Evolutionary conservation across 2,329 filamentous ascomycete genomes (phyloP), one percentile per base, ranked within the genome.

Genomic region (Cercospora sp.): DNA sequence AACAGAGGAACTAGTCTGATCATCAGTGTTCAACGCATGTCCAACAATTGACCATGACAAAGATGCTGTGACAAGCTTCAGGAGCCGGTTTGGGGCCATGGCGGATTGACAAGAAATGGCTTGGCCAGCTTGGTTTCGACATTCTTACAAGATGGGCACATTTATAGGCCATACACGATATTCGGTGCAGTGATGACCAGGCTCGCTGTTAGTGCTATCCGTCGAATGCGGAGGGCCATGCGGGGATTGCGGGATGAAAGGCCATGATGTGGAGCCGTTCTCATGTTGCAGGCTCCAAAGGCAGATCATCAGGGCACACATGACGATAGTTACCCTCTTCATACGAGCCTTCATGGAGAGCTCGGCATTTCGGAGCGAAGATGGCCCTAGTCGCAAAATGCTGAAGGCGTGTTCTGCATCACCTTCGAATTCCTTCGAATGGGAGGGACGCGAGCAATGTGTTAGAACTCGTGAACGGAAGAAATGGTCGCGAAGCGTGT

Each of bases 1-100:
- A 37, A 73, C 70, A 13, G 68, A 66, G 12, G 72, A 63, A n/a
- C 67, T 61, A 9, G 73, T 65, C 45, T 74, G 74, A 51, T 73
- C 72, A 49, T 74, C 61, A 18, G 70, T 72, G 30, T 68, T 69
- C 28, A 55, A 37, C 13, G 45, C 45, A 57, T 63, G 8, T 8
- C 28, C 18, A 8, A 59, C 3, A 2, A 37, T 0, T 0, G 32
- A 18, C 8, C 30, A 37, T 6, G 55, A 21, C 55, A 59, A n/a
- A 32, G 32, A 37, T 59, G 55, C 37, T 37, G 32, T 24, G 55
- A 59, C n/a, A 34, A 59, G 55, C 55, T 59, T 59, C 28, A 59
- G 32, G 32, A 37, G 32, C 55, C 28, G 55, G 9, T 37, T 32
- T 8, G 55, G 32, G 21, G 55, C 30, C 55, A 59, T 59, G 28